phyloP scores from a whole-genome alignment of 805 yeast genomes.

The Wickerhamomyces xylosicus region DNA sequence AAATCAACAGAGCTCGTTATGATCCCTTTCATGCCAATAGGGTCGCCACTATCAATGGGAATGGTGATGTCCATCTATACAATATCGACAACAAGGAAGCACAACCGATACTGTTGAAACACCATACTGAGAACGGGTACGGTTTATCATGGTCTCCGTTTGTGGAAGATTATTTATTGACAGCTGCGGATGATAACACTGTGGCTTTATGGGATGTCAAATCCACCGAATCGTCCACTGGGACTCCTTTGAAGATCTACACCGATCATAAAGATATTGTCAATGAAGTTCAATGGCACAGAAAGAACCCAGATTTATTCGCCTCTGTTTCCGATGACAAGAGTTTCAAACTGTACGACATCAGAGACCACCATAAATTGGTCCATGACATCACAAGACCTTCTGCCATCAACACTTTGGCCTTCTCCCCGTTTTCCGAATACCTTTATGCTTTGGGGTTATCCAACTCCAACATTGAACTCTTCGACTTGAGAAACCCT shows the following conservation, averaged over 20 bases:
- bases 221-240: conserved; percentile 4
- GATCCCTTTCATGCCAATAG: conserved; percentile 49
- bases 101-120: conserved; percentile 24
- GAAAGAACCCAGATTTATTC: conserved; percentile 33
- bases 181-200: conserved; percentile 58
- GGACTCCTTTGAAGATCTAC: conserved; percentile 23
- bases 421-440: conserved; percentile 53
- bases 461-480: conserved; percentile 51
- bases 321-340: conserved; percentile 74
- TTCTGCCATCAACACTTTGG: conserved; percentile 46
- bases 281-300: conserved; percentile 72
- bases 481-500: conserved; percentile 52
- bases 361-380: conserved; percentile 24
- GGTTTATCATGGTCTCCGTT: conserved; percentile 60
- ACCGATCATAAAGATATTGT: conserved; percentile 46
- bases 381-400: conserved; percentile 19
- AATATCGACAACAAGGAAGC: conserved; percentile 21
- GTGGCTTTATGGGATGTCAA: conserved; percentile 51
- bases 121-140: conserved; percentile 62
- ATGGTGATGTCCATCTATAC: conserved; percentile 51
- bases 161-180: conserved; percentile 37
- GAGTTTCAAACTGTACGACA: conserved; percentile 43
- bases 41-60: conserved; percentile 60
- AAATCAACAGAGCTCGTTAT: conserved; percentile 63
- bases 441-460: conserved; percentile 63